Percentiles rank a stretch among this genome's conserved stretches.
These are phyloP conservation scores for Blastobotrys muscicola DNA, from an alignment of 805 yeast genomes.

Conservation along the genomic window DNA sequence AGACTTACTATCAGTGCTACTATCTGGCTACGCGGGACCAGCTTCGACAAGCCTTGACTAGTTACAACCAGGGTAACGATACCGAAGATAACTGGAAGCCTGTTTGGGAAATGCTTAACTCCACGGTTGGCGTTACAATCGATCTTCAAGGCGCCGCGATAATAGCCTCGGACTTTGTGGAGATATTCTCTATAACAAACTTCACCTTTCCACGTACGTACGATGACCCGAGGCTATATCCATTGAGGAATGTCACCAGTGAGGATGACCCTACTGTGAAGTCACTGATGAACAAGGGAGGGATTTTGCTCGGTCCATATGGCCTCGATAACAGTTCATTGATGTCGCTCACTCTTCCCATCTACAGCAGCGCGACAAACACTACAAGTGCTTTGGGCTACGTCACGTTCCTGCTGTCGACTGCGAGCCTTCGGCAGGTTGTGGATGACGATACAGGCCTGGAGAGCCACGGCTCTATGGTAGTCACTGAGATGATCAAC, in stretches of 20 bases:
- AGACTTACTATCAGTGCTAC: conserved; percentile 56
- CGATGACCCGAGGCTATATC: conserved; percentile 33
- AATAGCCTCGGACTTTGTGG: conserved; percentile 43
- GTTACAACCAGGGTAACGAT: conserved; percentile 64
- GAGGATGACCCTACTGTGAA: conserved; percentile 29
- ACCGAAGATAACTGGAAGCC: conserved; percentile 39
- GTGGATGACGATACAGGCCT: conserved; percentile 36
- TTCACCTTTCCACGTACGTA: conserved; percentile 20
- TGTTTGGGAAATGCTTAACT: conserved; percentile 42
- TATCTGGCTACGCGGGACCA: conserved; percentile 55
- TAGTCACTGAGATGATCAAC: conserved; percentile 14
- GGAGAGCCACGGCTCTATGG: conserved; percentile 21
- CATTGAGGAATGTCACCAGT: conserved; percentile 26
- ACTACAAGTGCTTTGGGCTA: conserved; percentile 60
- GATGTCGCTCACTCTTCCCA: conserved; percentile 70
- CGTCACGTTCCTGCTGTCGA: conserved; percentile 48
- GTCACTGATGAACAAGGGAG: conserved; percentile 33
- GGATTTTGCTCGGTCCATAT: conserved; percentile 61
- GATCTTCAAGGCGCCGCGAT: conserved; percentile 54
- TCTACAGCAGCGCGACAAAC: conserved; percentile 62
- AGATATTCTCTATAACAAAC: conserved; percentile 32
- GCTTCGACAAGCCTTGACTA: conserved; percentile 49
- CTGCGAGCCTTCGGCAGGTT: conserved; percentile 34
- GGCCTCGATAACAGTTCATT: conserved; percentile 38
- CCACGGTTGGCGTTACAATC: conserved; percentile 55